phyloP scores from a whole-genome alignment of 345 rosid genomes.

The Pugionium dolabratum region DNA sequence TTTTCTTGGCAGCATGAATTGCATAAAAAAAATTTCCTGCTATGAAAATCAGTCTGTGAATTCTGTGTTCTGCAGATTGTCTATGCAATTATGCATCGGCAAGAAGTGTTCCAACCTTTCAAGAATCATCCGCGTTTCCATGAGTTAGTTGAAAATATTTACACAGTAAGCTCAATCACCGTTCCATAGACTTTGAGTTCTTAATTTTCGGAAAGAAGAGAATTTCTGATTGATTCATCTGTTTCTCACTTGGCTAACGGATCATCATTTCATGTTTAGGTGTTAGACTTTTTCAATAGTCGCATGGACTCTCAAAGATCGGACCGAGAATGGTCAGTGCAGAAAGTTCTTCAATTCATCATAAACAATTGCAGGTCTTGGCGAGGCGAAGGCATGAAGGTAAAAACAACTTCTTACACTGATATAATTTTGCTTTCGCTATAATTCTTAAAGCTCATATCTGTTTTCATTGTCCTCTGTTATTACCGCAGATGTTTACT shows the following conservation, averaged over 20 bases:
- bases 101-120: constrained; percentile 94
- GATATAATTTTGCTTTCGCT: not conserved
- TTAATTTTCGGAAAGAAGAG: not conserved
- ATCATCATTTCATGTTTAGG: constrained; percentile 47
- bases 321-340: constrained; percentile 95
- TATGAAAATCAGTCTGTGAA: constrained; percentile 16
- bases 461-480: constrained; percentile 1
- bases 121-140: constrained; percentile 82
- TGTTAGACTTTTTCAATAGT: constrained; percentile 85
- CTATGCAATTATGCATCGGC: constrained; percentile 93
- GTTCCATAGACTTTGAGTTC: constrained; percentile 25
- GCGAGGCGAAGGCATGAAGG: constrained; percentile 99
- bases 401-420: constrained; percentile 27
- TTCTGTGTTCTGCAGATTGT: constrained; percentile 59
- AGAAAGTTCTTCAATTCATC: constrained; percentile 82
- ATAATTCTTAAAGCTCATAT: not conserved
- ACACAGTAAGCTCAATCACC: constrained; percentile 50
- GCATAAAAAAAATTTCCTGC: not conserved
- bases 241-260: constrained; percentile 11
- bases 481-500: constrained; percentile 74
- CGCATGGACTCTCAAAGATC: constrained; percentile 82
- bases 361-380: constrained; percentile 78
- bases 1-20: constrained; percentile 15
- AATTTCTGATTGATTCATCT: constrained; percentile 13
- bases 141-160: constrained; percentile 90